Conservation (phyloP, 768 basidiomycete genomes). For the Trametes maxima region DNA sequence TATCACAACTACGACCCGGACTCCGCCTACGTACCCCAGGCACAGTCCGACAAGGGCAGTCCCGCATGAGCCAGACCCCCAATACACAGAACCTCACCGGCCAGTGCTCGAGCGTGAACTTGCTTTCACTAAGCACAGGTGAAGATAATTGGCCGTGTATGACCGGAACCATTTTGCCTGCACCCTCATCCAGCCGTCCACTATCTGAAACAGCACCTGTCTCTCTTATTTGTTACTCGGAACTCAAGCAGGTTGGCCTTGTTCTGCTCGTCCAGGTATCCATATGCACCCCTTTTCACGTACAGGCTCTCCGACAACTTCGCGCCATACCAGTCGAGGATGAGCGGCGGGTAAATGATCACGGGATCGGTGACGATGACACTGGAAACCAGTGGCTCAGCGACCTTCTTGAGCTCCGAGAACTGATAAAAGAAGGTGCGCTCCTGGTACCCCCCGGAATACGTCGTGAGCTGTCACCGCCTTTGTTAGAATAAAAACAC, state of each 20-base stretch:
- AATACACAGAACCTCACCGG: not conserved
- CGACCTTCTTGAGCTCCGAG: not conserved
- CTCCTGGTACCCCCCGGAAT: conserved; percentile 14
- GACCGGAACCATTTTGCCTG: conserved; percentile 25
- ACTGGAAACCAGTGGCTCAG: not conserved
- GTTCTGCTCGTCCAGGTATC: conserved; percentile 28
- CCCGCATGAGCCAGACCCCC: too few relatives aligned
- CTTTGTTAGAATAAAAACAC: too few relatives aligned
- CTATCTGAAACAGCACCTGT: conserved; percentile 28
- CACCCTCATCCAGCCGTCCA: conserved; percentile 31
- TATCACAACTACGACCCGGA: too few relatives aligned
- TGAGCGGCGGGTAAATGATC: conserved; percentile 9
- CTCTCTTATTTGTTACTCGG: conserved; percentile 29
- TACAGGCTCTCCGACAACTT: conserved; percentile 20
- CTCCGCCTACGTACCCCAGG: too few relatives aligned
- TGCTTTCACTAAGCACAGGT: not conserved
- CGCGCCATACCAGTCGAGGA: conserved; percentile 16
- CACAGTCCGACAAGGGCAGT: too few relatives aligned
- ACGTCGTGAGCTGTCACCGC: not conserved
- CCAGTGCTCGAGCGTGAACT: not conserved
- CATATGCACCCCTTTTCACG: conserved; percentile 9
- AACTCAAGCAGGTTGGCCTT: conserved; percentile 34
- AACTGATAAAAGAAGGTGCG: conserved; percentile 1
- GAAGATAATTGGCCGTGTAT: conserved; percentile 2
- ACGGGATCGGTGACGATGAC: not conserved